phyloP scores from a whole-genome alignment of 1,139 yeast species.

The Taphrina communis region DNA sequence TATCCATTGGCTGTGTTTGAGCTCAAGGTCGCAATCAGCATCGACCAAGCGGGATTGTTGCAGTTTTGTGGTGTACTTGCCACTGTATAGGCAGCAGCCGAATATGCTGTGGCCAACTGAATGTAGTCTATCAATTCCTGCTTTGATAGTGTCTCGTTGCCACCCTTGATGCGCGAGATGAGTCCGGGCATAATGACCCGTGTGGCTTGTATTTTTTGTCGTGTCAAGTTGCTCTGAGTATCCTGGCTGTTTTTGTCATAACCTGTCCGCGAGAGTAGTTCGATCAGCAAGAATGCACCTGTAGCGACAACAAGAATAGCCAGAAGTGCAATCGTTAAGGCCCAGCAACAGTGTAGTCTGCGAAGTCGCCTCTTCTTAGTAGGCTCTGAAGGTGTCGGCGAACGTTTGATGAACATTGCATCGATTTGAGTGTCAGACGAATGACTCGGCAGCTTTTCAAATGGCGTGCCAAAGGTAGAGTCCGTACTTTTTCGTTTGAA shows the following conservation, averaged over 20 bases:
- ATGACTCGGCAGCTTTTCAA: background rate
- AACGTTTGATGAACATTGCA: background rate
- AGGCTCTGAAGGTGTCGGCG: background rate
- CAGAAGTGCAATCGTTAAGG: background rate
- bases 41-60: conserved; percentile 31
- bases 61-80: conserved; percentile 26
- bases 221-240: conserved; percentile 12
- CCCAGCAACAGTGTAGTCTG: conserved; percentile 17
- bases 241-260: conserved; percentile 28
- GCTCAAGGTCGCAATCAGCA: conserved; percentile 9
- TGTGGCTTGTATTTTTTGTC: conserved; percentile 18
- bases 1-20: conserved; percentile 11
- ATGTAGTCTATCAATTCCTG: conserved; percentile 28
- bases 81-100: conserved; percentile 27
- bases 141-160: conserved; percentile 11
- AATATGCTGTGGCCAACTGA: conserved; percentile 24
- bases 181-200: conserved; percentile 12
- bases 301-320: background rate
- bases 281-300: conserved; percentile 4
- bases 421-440: background rate
- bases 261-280: conserved; percentile 26
- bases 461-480: conserved; percentile 15
- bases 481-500: conserved; percentile 3
- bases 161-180: conserved; percentile 3
- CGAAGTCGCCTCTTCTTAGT: conserved; percentile 1